Conservation (phyloP, 495 filamentous ascomycete genomes). For the Penicillium silybi region DNA sequence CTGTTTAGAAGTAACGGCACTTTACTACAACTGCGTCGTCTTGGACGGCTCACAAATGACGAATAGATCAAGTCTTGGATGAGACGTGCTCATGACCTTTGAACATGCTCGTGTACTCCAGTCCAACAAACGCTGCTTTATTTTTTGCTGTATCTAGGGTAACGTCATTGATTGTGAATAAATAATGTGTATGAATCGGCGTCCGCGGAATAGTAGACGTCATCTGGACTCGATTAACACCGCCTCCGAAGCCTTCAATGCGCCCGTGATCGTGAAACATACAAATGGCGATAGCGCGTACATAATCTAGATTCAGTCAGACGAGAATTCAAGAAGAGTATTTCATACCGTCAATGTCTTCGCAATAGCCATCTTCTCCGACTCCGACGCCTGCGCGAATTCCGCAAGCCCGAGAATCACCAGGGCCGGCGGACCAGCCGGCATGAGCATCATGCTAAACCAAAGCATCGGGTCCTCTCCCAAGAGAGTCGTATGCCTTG, state of each 20-base stretch:
- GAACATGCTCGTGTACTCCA: neutral
- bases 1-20: neutral
- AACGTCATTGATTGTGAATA: neutral
- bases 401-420: constrained; percentile 65
- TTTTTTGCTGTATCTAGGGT: neutral
- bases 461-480: constrained; percentile 66
- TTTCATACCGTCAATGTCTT: constrained; percentile 60
- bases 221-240: constrained; percentile 11
- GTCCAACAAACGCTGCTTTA: neutral
- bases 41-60: neutral
- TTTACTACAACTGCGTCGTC: neutral
- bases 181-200: neutral
- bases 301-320: constrained; percentile 31
- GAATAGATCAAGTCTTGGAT: neutral
- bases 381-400: constrained; percentile 52
- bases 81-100: neutral
- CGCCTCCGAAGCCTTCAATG: constrained; percentile 46
- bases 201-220: constrained; percentile 2
- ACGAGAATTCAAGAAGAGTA: neutral
- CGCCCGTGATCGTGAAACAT: constrained; percentile 49
- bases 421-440: constrained; percentile 67
- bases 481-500: constrained; percentile 52
- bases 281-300: constrained; percentile 52
- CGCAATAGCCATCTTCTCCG: constrained; percentile 65
- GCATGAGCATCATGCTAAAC: constrained; percentile 78